phyloP scores from a whole-genome alignment of 2,329 filamentous ascomycete species.

The Colletotrichum orchidophilum region DNA sequence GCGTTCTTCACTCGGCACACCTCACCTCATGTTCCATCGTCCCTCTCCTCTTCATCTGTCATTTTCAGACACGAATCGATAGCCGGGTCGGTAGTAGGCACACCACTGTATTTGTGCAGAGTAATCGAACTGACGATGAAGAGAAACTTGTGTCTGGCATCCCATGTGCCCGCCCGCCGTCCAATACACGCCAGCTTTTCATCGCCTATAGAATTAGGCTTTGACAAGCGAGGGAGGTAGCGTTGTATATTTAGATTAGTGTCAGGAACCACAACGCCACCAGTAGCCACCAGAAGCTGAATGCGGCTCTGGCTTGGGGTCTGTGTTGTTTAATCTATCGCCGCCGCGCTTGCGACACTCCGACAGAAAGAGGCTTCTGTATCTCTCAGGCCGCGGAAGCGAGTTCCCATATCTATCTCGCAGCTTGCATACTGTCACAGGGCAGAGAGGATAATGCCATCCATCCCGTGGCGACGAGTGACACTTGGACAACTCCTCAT shows the following conservation, averaged over 20 bases:
- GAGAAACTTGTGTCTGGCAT: background rate
- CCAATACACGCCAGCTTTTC: background rate
- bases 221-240: background rate
- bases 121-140: background rate
- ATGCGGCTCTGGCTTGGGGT: background rate
- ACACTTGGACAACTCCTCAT: background rate
- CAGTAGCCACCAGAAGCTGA: background rate
- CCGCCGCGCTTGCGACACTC: background rate
- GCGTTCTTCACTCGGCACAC: background rate
- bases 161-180: background rate
- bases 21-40: constrained; percentile 2
- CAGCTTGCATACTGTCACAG: background rate
- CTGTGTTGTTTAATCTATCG: background rate
- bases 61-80: background rate
- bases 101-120: background rate
- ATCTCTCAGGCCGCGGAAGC: background rate
- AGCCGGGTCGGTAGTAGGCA: too few species aligned
- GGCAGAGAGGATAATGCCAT: background rate
- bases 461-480: background rate
- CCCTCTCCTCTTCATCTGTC: background rate
- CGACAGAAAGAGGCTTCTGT: background rate
- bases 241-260: background rate
- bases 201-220: background rate
- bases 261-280: background rate
- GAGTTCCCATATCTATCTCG: background rate